Evolutionary conservation across 495 filamentous ascomycete genomes (phyloP).

Genomic region (Podospora conica): DNA sequence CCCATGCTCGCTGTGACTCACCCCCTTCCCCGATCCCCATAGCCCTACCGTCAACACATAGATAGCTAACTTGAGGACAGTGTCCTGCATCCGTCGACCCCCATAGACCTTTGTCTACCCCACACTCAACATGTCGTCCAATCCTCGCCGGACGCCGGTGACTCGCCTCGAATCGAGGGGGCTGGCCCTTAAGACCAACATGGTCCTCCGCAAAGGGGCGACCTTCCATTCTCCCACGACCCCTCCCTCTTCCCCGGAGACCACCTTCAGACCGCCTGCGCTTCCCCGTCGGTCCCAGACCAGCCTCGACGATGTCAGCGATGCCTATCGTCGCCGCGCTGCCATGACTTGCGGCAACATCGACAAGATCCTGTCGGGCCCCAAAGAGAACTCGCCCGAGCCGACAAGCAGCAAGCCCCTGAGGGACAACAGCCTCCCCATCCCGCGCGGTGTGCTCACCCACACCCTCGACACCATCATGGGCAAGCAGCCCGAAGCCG

Average conservation of each 20-base stretch:
- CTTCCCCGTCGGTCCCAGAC: constrained; percentile 57
- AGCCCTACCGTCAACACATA: constrained; percentile 20
- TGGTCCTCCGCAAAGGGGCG: constrained; percentile 54
- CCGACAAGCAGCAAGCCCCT: constrained; percentile 28
- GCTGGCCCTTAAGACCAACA: constrained; percentile 46
- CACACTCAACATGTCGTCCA: constrained; percentile 44
- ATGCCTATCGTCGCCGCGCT: constrained; percentile 48
- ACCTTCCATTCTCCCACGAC: constrained; percentile 55
- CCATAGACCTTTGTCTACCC: constrained; percentile 28
- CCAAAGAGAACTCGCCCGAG: constrained; percentile 24
- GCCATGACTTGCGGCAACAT: constrained; percentile 46
- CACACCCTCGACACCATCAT: constrained; percentile 40
- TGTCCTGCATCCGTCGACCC: constrained; percentile 14
- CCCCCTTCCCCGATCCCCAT: constrained; percentile 11
- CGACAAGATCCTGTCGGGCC: constrained; percentile 39
- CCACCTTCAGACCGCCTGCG: constrained; percentile 42
- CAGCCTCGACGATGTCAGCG: constrained; percentile 56
- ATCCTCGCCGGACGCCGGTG: constrained; percentile 46
- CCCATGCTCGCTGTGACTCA: constrained; percentile 28
- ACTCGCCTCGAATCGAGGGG: constrained; percentile 39
- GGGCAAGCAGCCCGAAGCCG: constrained; percentile 33
- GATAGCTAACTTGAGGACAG: constrained; percentile 28
- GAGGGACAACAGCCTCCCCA: constrained; percentile 43
- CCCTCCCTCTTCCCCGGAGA: constrained; percentile 38
- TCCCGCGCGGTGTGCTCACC: constrained; percentile 46